phyloP scores from a whole-genome alignment of 2,329 filamentous ascomycete genomes.

The Fusarium guadeloupense region DNA sequence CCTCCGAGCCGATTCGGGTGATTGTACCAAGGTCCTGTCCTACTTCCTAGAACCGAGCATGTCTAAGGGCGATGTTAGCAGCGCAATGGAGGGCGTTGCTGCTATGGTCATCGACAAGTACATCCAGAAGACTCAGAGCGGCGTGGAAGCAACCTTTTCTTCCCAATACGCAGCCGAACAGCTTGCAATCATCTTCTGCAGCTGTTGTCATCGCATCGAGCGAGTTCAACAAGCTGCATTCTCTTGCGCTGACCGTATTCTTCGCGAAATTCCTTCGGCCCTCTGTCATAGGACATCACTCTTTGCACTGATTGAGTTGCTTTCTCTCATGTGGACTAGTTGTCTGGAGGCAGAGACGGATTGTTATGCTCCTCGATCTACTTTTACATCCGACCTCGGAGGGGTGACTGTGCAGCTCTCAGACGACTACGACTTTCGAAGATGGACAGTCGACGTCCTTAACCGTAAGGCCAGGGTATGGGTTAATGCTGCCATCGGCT shows the following conservation, averaged over 20 bases:
- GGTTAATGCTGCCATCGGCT: slow-evolving; percentile 81
- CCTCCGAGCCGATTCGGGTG: slow-evolving; percentile 83
- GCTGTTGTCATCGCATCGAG: slow-evolving; percentile 92
- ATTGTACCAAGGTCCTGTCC: slow-evolving; percentile 87
- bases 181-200: slow-evolving; percentile 83
- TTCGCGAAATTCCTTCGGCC: slow-evolving; percentile 84
- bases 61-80: slow-evolving; percentile 70
- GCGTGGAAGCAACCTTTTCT: slow-evolving; percentile 80
- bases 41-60: slow-evolving; percentile 96
- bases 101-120: slow-evolving; percentile 81
- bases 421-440: slow-evolving; percentile 87
- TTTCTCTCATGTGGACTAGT: slow-evolving; percentile 94
- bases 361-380: slow-evolving; percentile 86
- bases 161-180: slow-evolving; percentile 90
- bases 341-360: slow-evolving; percentile 95
- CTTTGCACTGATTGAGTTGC: slow-evolving; percentile 89
- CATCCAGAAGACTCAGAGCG: slow-evolving; percentile 76
- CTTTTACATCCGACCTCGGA: slow-evolving; percentile 79
- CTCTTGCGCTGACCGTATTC: slow-evolving; percentile 83
- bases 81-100: slow-evolving; percentile 71
- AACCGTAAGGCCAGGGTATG: slow-evolving; percentile 80
- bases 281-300: slow-evolving; percentile 90
- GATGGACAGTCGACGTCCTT: slow-evolving; percentile 79
- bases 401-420: slow-evolving; percentile 89
- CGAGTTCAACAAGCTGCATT: slow-evolving; percentile 90